Evolutionary conservation across 306 rosid species (phyloP), one percentile per base, ranked within the genome.

Genomic region (Malus fusca): DNA sequence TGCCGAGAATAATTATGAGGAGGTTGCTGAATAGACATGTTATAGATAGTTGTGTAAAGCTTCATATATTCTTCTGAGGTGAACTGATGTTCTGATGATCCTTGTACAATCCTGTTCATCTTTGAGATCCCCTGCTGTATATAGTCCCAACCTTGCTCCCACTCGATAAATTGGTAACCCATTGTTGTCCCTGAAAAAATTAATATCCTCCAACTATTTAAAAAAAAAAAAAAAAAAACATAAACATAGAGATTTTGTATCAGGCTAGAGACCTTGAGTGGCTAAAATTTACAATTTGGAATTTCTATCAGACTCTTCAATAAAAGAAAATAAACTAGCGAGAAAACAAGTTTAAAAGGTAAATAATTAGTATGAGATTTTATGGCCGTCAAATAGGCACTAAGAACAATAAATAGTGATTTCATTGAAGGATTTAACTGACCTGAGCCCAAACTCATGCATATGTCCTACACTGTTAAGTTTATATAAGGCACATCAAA

Each of bases 11-110:
- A 84, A 48, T 78, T 86, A 75, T 55, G 6, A 0, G 87, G 88
- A 13, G 87, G 76, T 72, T 82, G 82, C 52, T 88, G 90, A 19
- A 82, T 80, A 48, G 88, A 80, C 90, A 88, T 84, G 56, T 88
- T 76, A 68, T 86, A 88, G 60, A 84, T 84, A 11, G 83, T 86
- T 77, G 77, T 74, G 77, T 74, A 74, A 43, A 74, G 60, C 28
- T 11, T 74, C 69, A 74, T 61, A 61, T 61, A 61, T 62, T 74
- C 59, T 61, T 37, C 77, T 48, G 77, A 43, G 31, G 35, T 43
- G 65, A 74, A 74, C 44, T 43, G 77, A 74, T 69, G 52, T 58
- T 74, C 77, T 4, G 69, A 48, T 33, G 63, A 43, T 61, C 77
- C 77, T 74, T 74, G 69, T 21, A 74, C 17, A 40, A 74, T 74